Evolutionary conservation across 2,329 filamentous ascomycete genomes (phyloP).

Genomic region (Gnomoniopsis smithogilvyi): DNA sequence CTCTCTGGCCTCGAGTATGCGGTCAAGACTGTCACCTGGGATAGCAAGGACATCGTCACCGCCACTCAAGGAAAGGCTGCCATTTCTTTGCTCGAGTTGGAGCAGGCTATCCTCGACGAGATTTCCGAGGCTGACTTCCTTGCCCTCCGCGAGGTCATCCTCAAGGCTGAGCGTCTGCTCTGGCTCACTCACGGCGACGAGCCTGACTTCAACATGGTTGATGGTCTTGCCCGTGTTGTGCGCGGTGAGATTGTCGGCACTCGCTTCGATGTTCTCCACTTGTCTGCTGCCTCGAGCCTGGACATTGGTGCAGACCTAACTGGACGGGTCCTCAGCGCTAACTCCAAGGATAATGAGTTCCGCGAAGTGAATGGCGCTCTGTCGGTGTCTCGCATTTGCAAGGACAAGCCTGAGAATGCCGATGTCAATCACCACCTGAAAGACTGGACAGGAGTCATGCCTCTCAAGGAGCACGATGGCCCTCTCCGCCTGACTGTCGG

Average conservation of each 20-base stretch:
- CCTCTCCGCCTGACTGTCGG: constrained; percentile 13
- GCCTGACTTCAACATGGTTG: constrained; percentile 12
- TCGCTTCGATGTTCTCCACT: constrained; percentile 6
- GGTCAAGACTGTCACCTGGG: constrained; percentile 8
- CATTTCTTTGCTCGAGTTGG: constrained; percentile 11
- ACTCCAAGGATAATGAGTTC: constrained; percentile 15
- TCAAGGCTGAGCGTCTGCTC: constrained; percentile 4
- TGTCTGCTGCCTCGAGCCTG: constrained; percentile 6
- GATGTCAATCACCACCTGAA: constrained; percentile 9
- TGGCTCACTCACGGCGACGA: constrained; percentile 14
- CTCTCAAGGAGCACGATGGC: constrained; percentile 5
- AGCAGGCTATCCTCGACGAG: constrained; percentile 9
- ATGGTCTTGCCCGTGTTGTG: constrained; percentile 10
- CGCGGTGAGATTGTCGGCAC: constrained; percentile 10
- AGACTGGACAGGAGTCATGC: constrained; percentile 11
- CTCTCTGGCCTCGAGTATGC: constrained; percentile 8
- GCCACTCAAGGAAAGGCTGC: constrained; percentile 6
- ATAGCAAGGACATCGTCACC: constrained; percentile 3
- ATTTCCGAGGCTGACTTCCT: constrained; percentile 10
- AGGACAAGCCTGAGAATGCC: constrained; percentile 9
- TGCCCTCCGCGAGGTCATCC: constrained; percentile 9
- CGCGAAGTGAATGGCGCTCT: constrained; percentile 8
- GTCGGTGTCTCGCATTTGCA: constrained; percentile 6
- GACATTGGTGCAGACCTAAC: constrained; percentile 5
- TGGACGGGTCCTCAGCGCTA: constrained; percentile 1